Base-by-base conservation (phyloP, 78 protist genomes). In the Chrysochromulina parva region DNA sequence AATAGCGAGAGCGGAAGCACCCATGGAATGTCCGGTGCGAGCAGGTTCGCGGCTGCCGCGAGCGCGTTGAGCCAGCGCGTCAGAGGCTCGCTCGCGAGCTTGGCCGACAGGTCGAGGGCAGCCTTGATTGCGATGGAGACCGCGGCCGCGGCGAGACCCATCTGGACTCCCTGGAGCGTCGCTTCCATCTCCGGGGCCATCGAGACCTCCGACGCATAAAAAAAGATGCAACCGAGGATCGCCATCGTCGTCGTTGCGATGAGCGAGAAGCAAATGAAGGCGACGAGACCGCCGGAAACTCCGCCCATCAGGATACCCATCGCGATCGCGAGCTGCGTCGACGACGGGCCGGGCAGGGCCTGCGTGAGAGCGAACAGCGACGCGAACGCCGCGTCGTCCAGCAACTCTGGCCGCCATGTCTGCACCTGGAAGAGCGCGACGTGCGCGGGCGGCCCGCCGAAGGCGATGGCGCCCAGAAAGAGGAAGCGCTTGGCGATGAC, bases 381-480 rank as follows among this genome's bases (percentile, higher is more conserved):
- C 47, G 28, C 4, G 86, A 80, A 80, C n/a, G 19, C 16, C 7
- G 22, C 54, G 53, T 54, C 38, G 86, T 80, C 86, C 19, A 80
- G 59, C 62, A 58, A 13, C 86, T 50, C 22, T 16, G 13, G 4
- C 52, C 65, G n/a, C 62, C 28, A 3, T 13, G 16, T 16, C 48
- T 20, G 11, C 14, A 80, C 62, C 24, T n/a, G 28, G 13, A 17
- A 9, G 13, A 80, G 28, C n/a, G 54, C 86, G 48, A 80, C 28
- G 86, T 80, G 86, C 65, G 86, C 86, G 65, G 4, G 65, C 7
- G 86, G 86, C 19, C 86, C 86, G 53, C 84, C 84, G 58, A 74
- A 74, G 24, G 84, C 84, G 58, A 50, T 16, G 57, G 50, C 16
- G 14, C 84, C 84, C 28, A 74, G 14, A 9, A 28, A 24, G 14